Evolutionary conservation across 1,284 basidiomycete species (phyloP).

Genomic region (Gymnopus androsaceus): DNA sequence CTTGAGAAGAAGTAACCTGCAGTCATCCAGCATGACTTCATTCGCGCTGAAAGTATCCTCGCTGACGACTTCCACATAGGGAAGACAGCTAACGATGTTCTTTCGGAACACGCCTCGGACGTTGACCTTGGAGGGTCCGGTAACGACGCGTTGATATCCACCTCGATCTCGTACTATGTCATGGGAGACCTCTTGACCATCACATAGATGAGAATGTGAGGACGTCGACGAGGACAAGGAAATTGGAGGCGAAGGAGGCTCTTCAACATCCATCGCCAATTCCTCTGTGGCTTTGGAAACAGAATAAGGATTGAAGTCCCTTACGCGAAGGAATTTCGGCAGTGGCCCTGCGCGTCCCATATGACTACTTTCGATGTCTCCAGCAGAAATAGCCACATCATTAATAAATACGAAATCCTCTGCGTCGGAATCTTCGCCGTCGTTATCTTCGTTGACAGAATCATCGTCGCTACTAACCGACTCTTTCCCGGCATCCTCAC

Average conservation of each 20-base stretch:
- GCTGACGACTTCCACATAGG: slow-evolving; percentile 48
- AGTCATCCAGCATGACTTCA: slow-evolving; percentile 59
- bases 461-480: neutral
- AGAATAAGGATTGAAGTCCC: slow-evolving; percentile 51
- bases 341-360: slow-evolving; percentile 15
- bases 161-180: slow-evolving; percentile 8
- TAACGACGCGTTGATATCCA: slow-evolving; percentile 38
- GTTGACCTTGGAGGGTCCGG: slow-evolving; percentile 38
- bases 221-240: neutral
- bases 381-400: neutral
- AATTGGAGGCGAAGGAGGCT: neutral
- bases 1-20: slow-evolving; percentile 46
- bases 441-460: neutral
- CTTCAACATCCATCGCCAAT: slow-evolving; percentile 14
- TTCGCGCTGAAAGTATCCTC: slow-evolving; percentile 45
- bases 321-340: slow-evolving; percentile 39
- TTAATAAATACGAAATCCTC: neutral
- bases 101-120: slow-evolving; percentile 44
- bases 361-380: slow-evolving; percentile 9
- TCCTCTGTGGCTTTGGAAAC: slow-evolving; percentile 27
- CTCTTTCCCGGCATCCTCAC: neutral
- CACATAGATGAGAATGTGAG: too few species aligned
- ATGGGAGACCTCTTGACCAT: neutral
- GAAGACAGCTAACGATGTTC: slow-evolving; percentile 46
- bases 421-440: neutral